Conservation (phyloP, 1,284 basidiomycete species). For the Cryptococcus deneoformans region DNA sequence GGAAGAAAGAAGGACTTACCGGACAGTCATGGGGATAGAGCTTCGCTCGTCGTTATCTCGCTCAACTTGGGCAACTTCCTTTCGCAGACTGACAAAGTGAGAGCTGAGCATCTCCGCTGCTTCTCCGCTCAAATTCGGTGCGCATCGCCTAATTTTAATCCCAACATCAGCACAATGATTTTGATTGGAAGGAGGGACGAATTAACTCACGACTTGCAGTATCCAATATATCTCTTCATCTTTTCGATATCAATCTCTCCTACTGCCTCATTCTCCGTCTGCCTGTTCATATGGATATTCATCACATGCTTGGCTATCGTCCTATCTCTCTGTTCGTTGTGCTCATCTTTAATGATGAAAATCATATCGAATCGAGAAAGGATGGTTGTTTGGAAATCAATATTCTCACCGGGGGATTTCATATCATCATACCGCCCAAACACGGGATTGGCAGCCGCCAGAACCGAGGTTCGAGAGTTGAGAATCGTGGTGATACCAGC, state of each 20-base stretch:
- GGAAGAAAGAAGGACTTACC: slow-evolving; percentile 57
- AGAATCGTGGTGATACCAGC: slow-evolving; percentile 98
- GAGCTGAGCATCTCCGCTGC: slow-evolving; percentile 96
- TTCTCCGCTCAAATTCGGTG: slow-evolving; percentile 86
- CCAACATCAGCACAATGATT: background rate
- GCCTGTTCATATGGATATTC: slow-evolving; percentile 97
- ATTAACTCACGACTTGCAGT: slow-evolving; percentile 79
- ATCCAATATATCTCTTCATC: slow-evolving; percentile 98
- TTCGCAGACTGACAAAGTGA: slow-evolving; percentile 92
- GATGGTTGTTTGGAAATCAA: slow-evolving; percentile 77
- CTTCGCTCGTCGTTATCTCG: slow-evolving; percentile 95
- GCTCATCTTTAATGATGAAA: slow-evolving; percentile 98
- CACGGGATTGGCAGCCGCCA: slow-evolving; percentile 98
- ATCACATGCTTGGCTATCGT: slow-evolving; percentile 97
- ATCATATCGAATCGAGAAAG: slow-evolving; percentile 99
- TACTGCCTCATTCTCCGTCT: slow-evolving; percentile 63
- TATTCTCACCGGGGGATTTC: slow-evolving; percentile 78
- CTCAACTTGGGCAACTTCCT: slow-evolving; percentile 95
- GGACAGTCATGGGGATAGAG: slow-evolving; percentile 97
- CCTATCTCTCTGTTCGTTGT: slow-evolving; percentile 92
- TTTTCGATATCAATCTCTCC: slow-evolving; percentile 98
- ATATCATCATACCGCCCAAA: slow-evolving; percentile 99
- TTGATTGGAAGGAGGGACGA: background rate
- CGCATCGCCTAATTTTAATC: slow-evolving; percentile 72
- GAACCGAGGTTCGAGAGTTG: slow-evolving; percentile 92